These are phyloP conservation scores for Theobroma grandiflorum DNA, from an alignment of 441 rosid genomes.

Conservation along the genomic window DNA sequence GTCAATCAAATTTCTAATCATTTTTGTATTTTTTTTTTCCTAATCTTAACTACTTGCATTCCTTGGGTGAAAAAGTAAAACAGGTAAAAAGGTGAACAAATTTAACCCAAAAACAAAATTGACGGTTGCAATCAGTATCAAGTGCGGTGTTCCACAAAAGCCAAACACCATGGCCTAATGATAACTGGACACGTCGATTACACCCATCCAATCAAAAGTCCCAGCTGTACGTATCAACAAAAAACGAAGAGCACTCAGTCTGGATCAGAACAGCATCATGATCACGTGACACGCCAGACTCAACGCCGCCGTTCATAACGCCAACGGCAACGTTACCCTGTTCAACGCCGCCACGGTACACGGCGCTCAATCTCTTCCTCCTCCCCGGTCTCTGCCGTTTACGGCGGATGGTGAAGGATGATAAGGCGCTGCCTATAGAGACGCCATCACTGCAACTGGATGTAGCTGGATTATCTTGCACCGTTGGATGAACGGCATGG, in stretches of 20 bases:
- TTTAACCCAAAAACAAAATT: neutral
- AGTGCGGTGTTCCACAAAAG: neutral
- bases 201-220: constrained; percentile 12
- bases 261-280: neutral
- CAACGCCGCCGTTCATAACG: neutral
- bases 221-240: constrained; percentile 22
- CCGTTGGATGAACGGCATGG: neutral
- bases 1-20: no score
- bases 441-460: neutral
- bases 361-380: neutral
- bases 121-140: neutral
- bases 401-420: constrained; percentile 19
- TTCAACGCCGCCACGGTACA: neutral
- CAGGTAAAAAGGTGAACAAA: no score
- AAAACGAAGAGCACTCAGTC: neutral
- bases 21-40: no score
- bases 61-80: no score
- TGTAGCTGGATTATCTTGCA: neutral
- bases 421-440: neutral
- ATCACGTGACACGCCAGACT: constrained; percentile 1
- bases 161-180: neutral
- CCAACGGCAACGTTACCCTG: no score
- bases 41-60: no score
- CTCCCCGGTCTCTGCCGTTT: constrained; percentile 23
- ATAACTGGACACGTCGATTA: neutral